Percentiles rank a stretch among this genome's conserved stretches.
phyloP scores from a whole-genome alignment of 108 stramenopile species.

The Fragilaria radians region DNA sequence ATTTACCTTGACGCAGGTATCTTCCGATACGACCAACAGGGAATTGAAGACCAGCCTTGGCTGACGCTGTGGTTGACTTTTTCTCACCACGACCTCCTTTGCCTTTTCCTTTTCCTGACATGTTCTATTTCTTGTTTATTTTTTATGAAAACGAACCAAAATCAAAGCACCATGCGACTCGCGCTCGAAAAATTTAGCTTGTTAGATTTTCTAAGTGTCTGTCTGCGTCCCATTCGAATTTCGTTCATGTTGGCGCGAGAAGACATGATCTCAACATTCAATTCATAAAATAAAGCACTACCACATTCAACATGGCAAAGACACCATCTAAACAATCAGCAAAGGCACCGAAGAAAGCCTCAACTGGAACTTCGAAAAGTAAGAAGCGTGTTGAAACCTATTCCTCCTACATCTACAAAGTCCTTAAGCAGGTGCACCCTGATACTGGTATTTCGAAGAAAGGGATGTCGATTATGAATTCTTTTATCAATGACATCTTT shows the following conservation, averaged over 20 bases:
- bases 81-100: slow-evolving; percentile 81
- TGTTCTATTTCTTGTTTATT: slow-evolving; percentile 6
- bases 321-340: slow-evolving; percentile 54
- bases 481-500: slow-evolving; percentile 79
- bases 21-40: slow-evolving; percentile 94
- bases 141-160: too few species aligned
- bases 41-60: slow-evolving; percentile 97
- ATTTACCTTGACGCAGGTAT: slow-evolving; percentile 92
- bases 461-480: slow-evolving; percentile 80
- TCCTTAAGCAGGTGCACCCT: slow-evolving; percentile 49
- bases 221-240: too few species aligned
- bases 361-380: slow-evolving; percentile 20
- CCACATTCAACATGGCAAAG: slow-evolving; percentile 45
- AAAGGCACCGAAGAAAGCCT: slow-evolving; percentile 43
- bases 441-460: slow-evolving; percentile 76
- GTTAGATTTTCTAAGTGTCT: too few species aligned
- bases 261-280: too few species aligned
- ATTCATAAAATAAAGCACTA: too few species aligned
- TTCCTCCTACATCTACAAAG: slow-evolving; percentile 32
- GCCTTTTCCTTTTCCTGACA: slow-evolving; percentile 40
- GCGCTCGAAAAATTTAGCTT: too few species aligned
- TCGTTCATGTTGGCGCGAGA: too few species aligned
- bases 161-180: too few species aligned
- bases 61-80: slow-evolving; percentile 75
- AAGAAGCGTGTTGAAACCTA: slow-evolving; percentile 87